A percentile compares a stretch with the other conserved stretches of the same genome.
These are phyloP conservation scores for Volvariella surrecta DNA, from an alignment of 1,284 basidiomycete species.

Conservation along the genomic window DNA sequence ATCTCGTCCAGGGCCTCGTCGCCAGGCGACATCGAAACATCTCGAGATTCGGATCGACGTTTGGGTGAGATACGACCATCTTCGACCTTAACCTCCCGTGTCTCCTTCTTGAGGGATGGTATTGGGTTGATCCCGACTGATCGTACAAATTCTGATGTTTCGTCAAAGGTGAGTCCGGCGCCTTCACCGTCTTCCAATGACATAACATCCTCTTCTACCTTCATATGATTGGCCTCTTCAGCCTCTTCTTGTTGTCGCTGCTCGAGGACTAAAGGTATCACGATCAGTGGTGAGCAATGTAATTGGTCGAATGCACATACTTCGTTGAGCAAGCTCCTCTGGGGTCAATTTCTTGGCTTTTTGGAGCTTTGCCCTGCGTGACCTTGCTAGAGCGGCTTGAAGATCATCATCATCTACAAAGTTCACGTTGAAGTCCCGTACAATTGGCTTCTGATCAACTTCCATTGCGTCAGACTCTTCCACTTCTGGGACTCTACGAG, in stretches of 20 bases:
- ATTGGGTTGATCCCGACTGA: conserved; percentile 66
- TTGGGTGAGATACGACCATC: conserved; percentile 15
- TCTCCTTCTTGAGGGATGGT: conserved; percentile 45
- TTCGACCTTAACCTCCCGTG: conserved; percentile 22
- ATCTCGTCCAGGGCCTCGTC: conserved; percentile 66
- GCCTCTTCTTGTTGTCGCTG: conserved; percentile 47
- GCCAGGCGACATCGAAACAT: conserved; percentile 49
- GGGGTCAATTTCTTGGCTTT: conserved; percentile 75
- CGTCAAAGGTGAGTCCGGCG: conserved; percentile 82
- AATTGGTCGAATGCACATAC: conserved; percentile 34
- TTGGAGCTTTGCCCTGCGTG: conserved; percentile 75
- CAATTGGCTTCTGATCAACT: conserved; percentile 61
- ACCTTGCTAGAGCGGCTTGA: conserved; percentile 85
- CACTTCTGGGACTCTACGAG: conserved; percentile 59
- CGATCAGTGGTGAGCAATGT: conserved; percentile 7
- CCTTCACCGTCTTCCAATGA: conserved; percentile 37
- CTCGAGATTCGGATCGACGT: conserved; percentile 34
- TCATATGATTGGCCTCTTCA: conserved; percentile 38
- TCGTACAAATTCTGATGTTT: conserved; percentile 95
- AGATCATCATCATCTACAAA: conserved; percentile 99
- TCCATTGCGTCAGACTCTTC: conserved; percentile 69
- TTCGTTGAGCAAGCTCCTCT: conserved; percentile 77
- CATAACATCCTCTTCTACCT: conserved; percentile 55
- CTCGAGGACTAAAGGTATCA: conserved; percentile 47
- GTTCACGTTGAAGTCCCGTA: conserved; percentile 72